Evolutionary conservation across 2,329 filamentous ascomycete genomes (phyloP).

Genomic region (Paraphoma chrysanthemicola): DNA sequence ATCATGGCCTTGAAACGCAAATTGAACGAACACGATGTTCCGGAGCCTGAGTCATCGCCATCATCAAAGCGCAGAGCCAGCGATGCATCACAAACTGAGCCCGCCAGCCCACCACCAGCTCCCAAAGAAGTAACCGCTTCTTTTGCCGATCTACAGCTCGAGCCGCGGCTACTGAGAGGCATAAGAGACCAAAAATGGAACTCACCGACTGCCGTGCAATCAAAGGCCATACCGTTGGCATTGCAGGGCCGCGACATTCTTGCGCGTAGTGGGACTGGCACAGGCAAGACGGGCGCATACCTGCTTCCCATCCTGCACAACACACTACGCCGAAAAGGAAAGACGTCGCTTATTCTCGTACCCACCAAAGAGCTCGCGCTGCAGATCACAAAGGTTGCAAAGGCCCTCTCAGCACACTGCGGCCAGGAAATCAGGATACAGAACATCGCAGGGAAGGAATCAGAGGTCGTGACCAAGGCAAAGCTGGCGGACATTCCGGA

Average conservation of each 20-base stretch:
- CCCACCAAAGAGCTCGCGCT: constrained; percentile 94
- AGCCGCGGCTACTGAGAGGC: constrained; percentile 84
- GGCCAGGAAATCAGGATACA: constrained; percentile 81
- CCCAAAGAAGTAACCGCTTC: constrained; percentile 46
- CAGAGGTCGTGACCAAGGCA: constrained; percentile 85
- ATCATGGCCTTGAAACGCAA: constrained; percentile 53
- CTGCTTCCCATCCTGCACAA: constrained; percentile 85
- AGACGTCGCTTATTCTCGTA: constrained; percentile 84
- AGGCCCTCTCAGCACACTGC: constrained; percentile 81
- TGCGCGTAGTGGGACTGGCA: constrained; percentile 91
- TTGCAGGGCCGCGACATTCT: constrained; percentile 88
- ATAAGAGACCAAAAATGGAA: constrained; percentile 84
- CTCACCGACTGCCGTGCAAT: constrained; percentile 87
- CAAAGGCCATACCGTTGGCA: constrained; percentile 84
- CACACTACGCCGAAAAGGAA: constrained; percentile 80
- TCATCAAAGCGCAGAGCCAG: constrained; percentile 23
- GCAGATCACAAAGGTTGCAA: constrained; percentile 82
- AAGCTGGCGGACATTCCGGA: constrained; percentile 87
- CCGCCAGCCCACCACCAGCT: constrained; percentile 15
- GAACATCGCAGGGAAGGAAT: constrained; percentile 90
- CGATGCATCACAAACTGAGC: constrained; percentile 29
- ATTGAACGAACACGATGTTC: constrained; percentile 56
- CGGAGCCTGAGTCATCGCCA: constrained; percentile 42
- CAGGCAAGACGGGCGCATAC: constrained; percentile 97
- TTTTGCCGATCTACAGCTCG: constrained; percentile 81